Evolutionary conservation across 805 yeast genomes (phyloP).

Genomic region (Cyberlindnera maritima): DNA sequence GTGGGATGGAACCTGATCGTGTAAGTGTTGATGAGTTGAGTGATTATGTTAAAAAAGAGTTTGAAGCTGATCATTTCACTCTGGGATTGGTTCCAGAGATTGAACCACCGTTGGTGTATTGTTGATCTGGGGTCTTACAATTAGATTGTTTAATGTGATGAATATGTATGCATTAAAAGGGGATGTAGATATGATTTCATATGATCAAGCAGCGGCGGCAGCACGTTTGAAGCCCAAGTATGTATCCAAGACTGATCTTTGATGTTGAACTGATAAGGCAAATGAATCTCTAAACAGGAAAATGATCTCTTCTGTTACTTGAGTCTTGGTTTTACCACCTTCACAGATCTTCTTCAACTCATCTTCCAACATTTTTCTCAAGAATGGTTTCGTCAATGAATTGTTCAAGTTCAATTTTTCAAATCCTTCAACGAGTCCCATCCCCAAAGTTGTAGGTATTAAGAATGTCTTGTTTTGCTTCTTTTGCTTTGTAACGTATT

Average conservation of each 20-base stretch:
- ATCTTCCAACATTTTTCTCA: slow-evolving; percentile 73
- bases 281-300: slow-evolving; percentile 62
- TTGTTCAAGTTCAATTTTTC: slow-evolving; percentile 71
- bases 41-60: slow-evolving; percentile 43
- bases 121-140: slow-evolving; percentile 20
- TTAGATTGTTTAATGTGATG: neutral
- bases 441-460: slow-evolving; percentile 80
- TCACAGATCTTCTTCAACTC: slow-evolving; percentile 64
- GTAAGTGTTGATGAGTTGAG: slow-evolving; percentile 38
- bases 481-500: slow-evolving; percentile 53
- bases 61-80: slow-evolving; percentile 45
- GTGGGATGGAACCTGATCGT: slow-evolving; percentile 30
- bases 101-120: slow-evolving; percentile 60
- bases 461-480: slow-evolving; percentile 42
- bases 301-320: slow-evolving; percentile 55
- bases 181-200: neutral
- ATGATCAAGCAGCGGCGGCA: slow-evolving; percentile 12
- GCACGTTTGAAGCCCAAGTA: slow-evolving; percentile 23
- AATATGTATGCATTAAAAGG: neutral
- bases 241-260: slow-evolving; percentile 35
- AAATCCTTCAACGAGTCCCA: slow-evolving; percentile 85
- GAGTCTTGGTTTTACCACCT: slow-evolving; percentile 52
- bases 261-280: slow-evolving; percentile 42
- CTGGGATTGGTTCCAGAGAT: slow-evolving; percentile 69
- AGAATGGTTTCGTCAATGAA: slow-evolving; percentile 84